Conservation (phyloP, 2,329 filamentous ascomycete species). For the Colletotrichum tropicale region DNA sequence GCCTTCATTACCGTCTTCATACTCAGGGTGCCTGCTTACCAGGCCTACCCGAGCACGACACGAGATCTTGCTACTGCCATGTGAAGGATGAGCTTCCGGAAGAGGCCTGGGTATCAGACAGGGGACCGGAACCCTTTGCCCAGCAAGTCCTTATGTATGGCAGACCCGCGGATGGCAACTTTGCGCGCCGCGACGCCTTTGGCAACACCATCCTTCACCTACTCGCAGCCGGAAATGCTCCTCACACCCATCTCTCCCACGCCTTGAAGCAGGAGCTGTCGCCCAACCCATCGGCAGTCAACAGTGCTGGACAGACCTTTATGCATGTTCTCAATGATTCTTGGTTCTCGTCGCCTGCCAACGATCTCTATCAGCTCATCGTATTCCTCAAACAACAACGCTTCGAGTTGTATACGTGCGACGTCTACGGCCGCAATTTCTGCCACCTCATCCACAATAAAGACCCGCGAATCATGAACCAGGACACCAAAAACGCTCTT, state of each 20-base stretch:
- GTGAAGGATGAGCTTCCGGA: slow-evolving; percentile 25
- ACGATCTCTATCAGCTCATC: slow-evolving; percentile 32
- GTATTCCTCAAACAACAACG: slow-evolving; percentile 19
- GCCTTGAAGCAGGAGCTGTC: slow-evolving; percentile 22
- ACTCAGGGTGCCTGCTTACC: slow-evolving; percentile 24
- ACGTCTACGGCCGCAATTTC: slow-evolving; percentile 57
- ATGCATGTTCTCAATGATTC: slow-evolving; percentile 44
- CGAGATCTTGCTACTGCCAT: slow-evolving; percentile 32
- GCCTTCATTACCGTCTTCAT: slow-evolving; percentile 26
- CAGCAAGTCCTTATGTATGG: neutral
- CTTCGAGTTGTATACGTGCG: slow-evolving; percentile 40
- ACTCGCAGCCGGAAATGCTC: slow-evolving; percentile 42
- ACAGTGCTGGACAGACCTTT: slow-evolving; percentile 54
- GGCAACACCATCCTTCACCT: slow-evolving; percentile 54
- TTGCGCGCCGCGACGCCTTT: slow-evolving; percentile 39
- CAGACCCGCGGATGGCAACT: slow-evolving; percentile 18
- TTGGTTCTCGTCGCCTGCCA: slow-evolving; percentile 34
- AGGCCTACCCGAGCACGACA: slow-evolving; percentile 25
- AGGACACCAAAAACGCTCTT: slow-evolving; percentile 33
- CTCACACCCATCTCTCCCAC: slow-evolving; percentile 30
- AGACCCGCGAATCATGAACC: slow-evolving; percentile 25
- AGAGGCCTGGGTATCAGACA: slow-evolving; percentile 33
- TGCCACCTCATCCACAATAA: slow-evolving; percentile 48
- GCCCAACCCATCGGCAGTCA: slow-evolving; percentile 26
- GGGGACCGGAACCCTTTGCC: slow-evolving; percentile 26